Evolutionary conservation across 2,329 filamentous ascomycete genomes (phyloP), one percentile per base, ranked within the genome.

Genomic region (Stemphylium beticola): DNA sequence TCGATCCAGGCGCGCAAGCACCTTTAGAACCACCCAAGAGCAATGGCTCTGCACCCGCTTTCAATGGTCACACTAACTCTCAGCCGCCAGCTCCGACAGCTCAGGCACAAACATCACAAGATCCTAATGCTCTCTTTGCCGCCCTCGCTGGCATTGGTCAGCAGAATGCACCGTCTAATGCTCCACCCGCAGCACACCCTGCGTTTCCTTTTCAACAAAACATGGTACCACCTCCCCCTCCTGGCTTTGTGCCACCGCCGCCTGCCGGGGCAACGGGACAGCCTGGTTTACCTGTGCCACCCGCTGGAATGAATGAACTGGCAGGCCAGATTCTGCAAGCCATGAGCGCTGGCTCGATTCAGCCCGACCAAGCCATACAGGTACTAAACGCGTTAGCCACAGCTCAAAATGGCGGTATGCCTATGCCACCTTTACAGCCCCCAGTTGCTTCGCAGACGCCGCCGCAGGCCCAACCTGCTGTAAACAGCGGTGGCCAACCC

Each of bases 331-430:
- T 75, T 44, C 45, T 75, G 31, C 70, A 73, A 49, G 71, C 68
- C 33, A 71, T 75, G 61, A 66, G 62, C 45, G 57, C 59, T 42
- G 72, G 73, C n/a, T 54, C 64, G 15, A 71, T 75, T 15, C 60
- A 65, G 18, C 63, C 67, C 55, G 70, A 74, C n/a, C 71, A 74
- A 60, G 73, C 65, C 41, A 61, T 70, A 49, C 69, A 71, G 49
- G 64, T 73, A 58, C 50, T 74, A 46, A 69, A 68, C 55, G 65
- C 66, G 32, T 48, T 74, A 42, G 64, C 63, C 34, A 61, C 65
- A 44, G 60, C 66, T 47, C 64, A 68, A 38, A 65, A 62, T 49
- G 65, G 64, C 18, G 65, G 60, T 24, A 46, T 64, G 50, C 47
- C 67, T 41, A 24, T 68, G 65, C 73, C 68, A 50, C 62, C 66